phyloP scores from a whole-genome alignment of 2,329 filamentous ascomycete genomes.

The Cryphonectria radicalis region DNA sequence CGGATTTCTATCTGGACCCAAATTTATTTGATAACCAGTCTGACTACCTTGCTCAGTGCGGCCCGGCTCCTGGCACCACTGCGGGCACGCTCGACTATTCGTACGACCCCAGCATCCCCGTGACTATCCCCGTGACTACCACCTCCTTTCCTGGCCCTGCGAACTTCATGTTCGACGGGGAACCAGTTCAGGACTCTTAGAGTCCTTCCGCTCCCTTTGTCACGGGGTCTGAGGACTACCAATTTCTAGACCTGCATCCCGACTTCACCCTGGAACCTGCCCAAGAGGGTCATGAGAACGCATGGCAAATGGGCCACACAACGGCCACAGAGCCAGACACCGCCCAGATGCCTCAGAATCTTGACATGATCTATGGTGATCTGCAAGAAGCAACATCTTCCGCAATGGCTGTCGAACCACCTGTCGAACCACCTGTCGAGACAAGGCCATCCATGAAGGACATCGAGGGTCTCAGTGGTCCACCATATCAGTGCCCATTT shows the following conservation, averaged over 20 bases:
- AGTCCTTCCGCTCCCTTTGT: constrained; percentile 14
- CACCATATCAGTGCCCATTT: constrained; percentile 12
- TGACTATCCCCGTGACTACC: constrained; percentile 13
- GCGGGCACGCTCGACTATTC: not conserved
- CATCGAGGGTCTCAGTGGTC: not conserved
- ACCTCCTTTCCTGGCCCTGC: constrained; percentile 16
- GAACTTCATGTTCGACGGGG: constrained; percentile 11
- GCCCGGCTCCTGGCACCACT: not conserved
- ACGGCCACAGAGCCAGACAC: not conserved
- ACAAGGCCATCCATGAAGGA: not conserved
- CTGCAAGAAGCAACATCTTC: not conserved
- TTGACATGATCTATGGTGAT: not conserved
- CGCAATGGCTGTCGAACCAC: not conserved
- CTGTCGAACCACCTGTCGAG: not conserved
- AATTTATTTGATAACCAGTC: not conserved
- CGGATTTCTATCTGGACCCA: not conserved
- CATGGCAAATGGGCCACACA: not conserved
- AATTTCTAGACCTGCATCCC: not conserved
- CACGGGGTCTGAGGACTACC: constrained; percentile 7
- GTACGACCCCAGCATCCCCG: not conserved
- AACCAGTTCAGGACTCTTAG: constrained; percentile 20
- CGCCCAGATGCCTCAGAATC: not conserved
- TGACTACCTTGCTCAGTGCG: not conserved
- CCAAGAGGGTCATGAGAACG: not conserved
- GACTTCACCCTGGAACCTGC: not conserved